Base-by-base conservation (phyloP, 139 green algal genomes). In the Chlamydomonas sphaeroides region DNA sequence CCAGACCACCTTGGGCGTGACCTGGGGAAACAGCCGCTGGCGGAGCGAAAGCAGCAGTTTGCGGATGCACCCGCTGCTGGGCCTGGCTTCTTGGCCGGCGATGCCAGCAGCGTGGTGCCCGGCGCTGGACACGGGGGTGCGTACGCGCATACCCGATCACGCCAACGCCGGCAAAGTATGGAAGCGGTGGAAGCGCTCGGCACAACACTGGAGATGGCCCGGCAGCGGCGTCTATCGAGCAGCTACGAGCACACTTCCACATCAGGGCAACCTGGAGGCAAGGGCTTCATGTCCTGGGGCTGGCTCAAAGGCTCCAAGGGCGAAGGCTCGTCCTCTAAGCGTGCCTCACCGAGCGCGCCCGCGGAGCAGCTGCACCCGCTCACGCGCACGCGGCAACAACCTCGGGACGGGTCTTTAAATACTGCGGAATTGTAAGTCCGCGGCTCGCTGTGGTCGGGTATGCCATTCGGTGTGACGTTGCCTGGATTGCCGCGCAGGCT, bases 1-100 rank as follows among this genome's bases (percentile, higher is more conserved):
- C 15, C 42, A 59, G 59, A 80, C 17, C 59, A 61, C 10, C 26
- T 41, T 48, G 74, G 74, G 11, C 68, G 70, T 80, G 74, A 80
- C 59, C 32, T 71, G 39, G 74, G 74, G 15, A 80, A 80, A 57
- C 74, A 80, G 41, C 74, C 74, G 1, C 59, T 80, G 38, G 74
- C 74, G 41, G 74, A 80, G 74, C 57, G 74, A n/a, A 70, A 59
- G 41, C 74, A 71, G 74, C 36, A 56, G 32, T 30, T 59, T 10
- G 35, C 2, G 0, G 74, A 80, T 42, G 61, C 74, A 6, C 49
- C 39, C 33, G 30, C 74, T 11, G 25, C 62, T 35, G 74, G 74
- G 6, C 72, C 56, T 17, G 72, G 72, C 26, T 3, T 79, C 3
- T 39, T 79, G 7, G 68, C 41, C 21, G 68, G 53, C 36, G 57